Percentiles rank a stretch among this genome's conserved stretches.
These are phyloP conservation scores for Paraphaeosphaeria minitans DNA, from an alignment of 2,329 filamentous ascomycete species.

Conservation along the genomic window DNA sequence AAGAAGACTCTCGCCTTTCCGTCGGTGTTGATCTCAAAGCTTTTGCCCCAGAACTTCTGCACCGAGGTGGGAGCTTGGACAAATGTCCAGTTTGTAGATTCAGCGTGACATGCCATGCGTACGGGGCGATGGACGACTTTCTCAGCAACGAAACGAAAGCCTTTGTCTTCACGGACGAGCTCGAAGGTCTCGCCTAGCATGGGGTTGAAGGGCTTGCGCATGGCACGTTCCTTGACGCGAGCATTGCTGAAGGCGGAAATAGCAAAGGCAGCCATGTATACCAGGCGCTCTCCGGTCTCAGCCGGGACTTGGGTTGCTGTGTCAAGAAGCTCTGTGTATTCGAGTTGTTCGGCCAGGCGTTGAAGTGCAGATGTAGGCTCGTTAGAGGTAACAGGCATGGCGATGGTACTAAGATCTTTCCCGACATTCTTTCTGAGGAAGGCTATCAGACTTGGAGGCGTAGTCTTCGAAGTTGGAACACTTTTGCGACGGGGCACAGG, in stretches of 20 bases:
- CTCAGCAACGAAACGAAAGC: constrained; percentile 90
- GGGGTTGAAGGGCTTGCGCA: constrained; percentile 96
- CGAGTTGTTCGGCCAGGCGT: constrained; percentile 84
- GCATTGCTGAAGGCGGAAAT: constrained; percentile 82
- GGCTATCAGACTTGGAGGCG: constrained; percentile 88
- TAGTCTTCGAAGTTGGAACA: constrained; percentile 74
- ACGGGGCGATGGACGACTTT: constrained; percentile 95
- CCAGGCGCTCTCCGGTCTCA: constrained; percentile 71
- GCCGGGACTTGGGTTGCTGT: constrained; percentile 58
- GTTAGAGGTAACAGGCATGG: constrained; percentile 96
- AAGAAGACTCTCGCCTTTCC: constrained; percentile 81
- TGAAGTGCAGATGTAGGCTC: constrained; percentile 90
- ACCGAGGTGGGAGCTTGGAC: constrained; percentile 85
- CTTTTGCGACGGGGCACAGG: constrained; percentile 71
- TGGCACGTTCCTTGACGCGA: constrained; percentile 85
- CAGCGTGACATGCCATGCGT: constrained; percentile 89
- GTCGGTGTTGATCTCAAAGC: constrained; percentile 90
- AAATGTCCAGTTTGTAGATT: constrained; percentile 83
- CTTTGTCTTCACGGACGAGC: constrained; percentile 82
- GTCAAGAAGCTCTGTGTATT: constrained; percentile 86
- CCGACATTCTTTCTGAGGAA: constrained; percentile 97
- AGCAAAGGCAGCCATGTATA: constrained; percentile 89
- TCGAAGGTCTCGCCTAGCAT: constrained; percentile 96
- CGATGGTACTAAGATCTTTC: constrained; percentile 94
- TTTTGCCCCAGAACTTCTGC: constrained; percentile 99